Evolutionary conservation across 1,139 yeast genomes (phyloP).

Genomic region (Yamadazyma atmosphaerica): DNA sequence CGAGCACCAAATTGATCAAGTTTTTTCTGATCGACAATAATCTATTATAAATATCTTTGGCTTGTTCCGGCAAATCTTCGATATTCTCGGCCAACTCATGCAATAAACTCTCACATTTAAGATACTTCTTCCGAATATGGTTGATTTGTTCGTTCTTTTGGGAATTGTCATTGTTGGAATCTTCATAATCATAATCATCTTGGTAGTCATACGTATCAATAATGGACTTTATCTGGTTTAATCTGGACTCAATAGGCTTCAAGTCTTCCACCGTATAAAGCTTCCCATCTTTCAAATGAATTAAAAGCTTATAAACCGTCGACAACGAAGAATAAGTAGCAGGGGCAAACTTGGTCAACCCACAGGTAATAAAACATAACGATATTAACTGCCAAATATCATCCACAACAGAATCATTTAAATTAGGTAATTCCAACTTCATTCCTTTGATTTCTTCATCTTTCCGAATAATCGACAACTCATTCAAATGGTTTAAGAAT

Average conservation of each 20-base stretch:
- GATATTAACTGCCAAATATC: slow-evolving; percentile 88
- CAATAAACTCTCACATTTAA: slow-evolving; percentile 57
- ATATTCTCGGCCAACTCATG: slow-evolving; percentile 52
- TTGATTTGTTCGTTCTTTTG: slow-evolving; percentile 56
- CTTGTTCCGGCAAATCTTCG: slow-evolving; percentile 55
- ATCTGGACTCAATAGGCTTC: slow-evolving; percentile 68
- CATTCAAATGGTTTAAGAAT: slow-evolving; percentile 52
- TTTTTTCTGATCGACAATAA: slow-evolving; percentile 39
- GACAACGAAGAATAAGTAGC: slow-evolving; percentile 89
- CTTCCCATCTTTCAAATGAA: slow-evolving; percentile 76
- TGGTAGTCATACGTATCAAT: slow-evolving; percentile 43
- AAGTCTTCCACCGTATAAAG: slow-evolving; percentile 85
- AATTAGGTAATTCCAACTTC: slow-evolving; percentile 36
- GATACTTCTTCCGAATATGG: slow-evolving; percentile 57
- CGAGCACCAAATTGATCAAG: slow-evolving; percentile 36
- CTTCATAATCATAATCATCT: slow-evolving; percentile 28
- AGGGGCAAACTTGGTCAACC: slow-evolving; percentile 85
- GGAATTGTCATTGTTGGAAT: slow-evolving; percentile 11
- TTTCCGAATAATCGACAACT: slow-evolving; percentile 48
- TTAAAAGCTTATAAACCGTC: slow-evolving; percentile 78
- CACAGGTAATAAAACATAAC: slow-evolving; percentile 86
- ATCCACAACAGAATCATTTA: slow-evolving; percentile 73
- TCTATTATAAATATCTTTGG: slow-evolving; percentile 51
- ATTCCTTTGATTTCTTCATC: slow-evolving; percentile 50
- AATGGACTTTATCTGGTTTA: slow-evolving; percentile 65